Base-by-base conservation (phyloP, 805 yeast species). In the Candida multigemmis region DNA sequence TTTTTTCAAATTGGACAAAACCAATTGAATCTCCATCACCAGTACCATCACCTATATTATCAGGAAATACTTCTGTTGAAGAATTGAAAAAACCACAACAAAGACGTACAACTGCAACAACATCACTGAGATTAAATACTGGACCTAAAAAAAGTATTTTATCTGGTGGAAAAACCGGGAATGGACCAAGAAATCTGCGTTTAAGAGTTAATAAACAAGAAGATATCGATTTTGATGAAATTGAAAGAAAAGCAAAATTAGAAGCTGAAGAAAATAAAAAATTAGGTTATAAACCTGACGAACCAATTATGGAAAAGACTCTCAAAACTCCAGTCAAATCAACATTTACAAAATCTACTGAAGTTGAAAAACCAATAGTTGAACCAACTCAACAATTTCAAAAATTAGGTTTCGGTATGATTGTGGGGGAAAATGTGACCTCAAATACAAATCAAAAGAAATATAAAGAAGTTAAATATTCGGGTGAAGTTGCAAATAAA, bases 371-470 rank as follows among this genome's bases (percentile, higher is more conserved):
- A 4, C 67, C 57, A 9, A 42, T 66, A 37, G 66, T 66, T 31
- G 62, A 61, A 30, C 61, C 75, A 17, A 68, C 83, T 6, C 86
- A 79, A 37, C 65, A 74, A 35, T 77, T 83, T 49, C 91, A 91
- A 34, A 79, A 71, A 48, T 63, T 86, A 35, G 95, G 96, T 1
- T 86, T 86, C 45, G 96, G 96, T 41, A 87, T 85, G 93, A 71
- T 75, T 5, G 70, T 64, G 26, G 76, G 81, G 16, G 65, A 65
- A 32, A 76, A 81, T 22, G 54, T 57, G n/a, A 54, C 58, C 26
- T 24, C 42, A 9, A 35, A 40, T 24, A 28, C 34, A 14, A 26
- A 28, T n/a, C 26, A 34, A 11, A 44, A 47, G 23, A 61, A 67
- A 22, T 71, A 72, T 16, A 56, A 71, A 20, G 77, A 72, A 23